These are phyloP conservation scores for Cephalotrichum gorgonifer DNA, from an alignment of 2,329 filamentous ascomycete genomes.

Conservation along the genomic window DNA sequence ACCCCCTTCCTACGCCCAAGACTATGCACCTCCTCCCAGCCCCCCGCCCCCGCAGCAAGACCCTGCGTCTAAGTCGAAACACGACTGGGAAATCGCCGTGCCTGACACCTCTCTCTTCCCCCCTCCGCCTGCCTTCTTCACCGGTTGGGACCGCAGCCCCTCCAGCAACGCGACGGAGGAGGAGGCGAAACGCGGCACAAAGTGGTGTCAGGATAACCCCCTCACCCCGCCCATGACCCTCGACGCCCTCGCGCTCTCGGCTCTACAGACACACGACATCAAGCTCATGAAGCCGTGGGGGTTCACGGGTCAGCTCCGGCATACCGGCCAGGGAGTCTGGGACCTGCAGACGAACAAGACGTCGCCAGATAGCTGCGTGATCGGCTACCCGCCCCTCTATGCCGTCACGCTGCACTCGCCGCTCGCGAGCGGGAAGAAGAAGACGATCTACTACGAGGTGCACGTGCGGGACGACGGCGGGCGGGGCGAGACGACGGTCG, in stretches of 20 bases:
- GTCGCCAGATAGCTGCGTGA: constrained; percentile 51
- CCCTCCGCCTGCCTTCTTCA: constrained; percentile 58
- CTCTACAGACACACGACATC: constrained; percentile 41
- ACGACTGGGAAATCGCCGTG: constrained; percentile 53
- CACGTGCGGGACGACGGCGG: constrained; percentile 35
- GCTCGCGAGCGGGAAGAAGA: constrained; percentile 24
- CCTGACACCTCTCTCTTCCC: constrained; percentile 65
- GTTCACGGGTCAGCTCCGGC: constrained; percentile 33
- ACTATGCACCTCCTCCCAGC: constrained; percentile 23
- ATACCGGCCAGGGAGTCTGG: constrained; percentile 41
- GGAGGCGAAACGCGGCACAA: constrained; percentile 53
- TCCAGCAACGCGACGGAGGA: constrained; percentile 58
- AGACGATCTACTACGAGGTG: constrained; percentile 65
- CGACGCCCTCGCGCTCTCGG: constrained; percentile 31
- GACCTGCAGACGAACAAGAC: constrained; percentile 25
- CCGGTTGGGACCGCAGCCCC: constrained; percentile 52
- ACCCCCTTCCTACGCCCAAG: constrained; percentile 17
- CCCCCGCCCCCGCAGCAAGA: constrained; percentile 17
- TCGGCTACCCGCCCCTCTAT: constrained; percentile 62
- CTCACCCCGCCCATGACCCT: constrained; percentile 44
- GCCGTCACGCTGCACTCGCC: constrained; percentile 49
- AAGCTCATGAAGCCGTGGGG: constrained; percentile 39
- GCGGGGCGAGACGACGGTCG: constrained; percentile 37
- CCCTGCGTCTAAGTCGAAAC: constrained; percentile 13
- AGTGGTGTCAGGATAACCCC: constrained; percentile 54